Evolutionary conservation across 192 early-diverging fungal genomes (phyloP), one percentile per base, ranked within the genome.

Genomic region (Phlyctochytrium bullatum): DNA sequence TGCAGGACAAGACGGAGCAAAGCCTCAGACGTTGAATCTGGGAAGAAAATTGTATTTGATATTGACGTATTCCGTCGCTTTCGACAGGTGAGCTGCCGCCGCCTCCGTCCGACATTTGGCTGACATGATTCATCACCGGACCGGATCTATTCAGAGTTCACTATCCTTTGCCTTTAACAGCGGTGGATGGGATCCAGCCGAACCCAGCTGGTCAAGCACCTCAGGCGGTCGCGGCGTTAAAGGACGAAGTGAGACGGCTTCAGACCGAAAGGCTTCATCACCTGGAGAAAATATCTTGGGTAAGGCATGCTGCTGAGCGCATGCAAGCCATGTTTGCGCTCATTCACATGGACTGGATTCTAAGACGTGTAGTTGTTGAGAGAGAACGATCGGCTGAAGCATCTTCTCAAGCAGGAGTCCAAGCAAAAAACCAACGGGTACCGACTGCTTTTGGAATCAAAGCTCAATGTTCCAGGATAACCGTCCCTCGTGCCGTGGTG

Each of bases 41-140:
- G 63, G 32, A 6, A 52, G 67, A 34, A 80, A 75, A 58, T 16
- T 81, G 2, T 84, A 84, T 61, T 52, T 84, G 70, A 72, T 82
- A 12, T 14, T 84, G 31, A 82, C 80, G 3, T 84, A 84, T 59
- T 72, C 78, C 2, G 73, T 74, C 29, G 76, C 80, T 1, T 81
- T 82, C 54, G 80, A 85, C 65, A 61, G 80, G 77, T 83, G 47
- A 10, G n/a, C n/a, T n/a, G n/a, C n/a, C n/a, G n/a, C n/a, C n/a
- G n/a, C n/a, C n/a, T n/a, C n/a, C n/a, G n/a, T n/a, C n/a, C n/a
- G 34, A 52, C n/a, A 28, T 1, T 24, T n/a, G 3, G 23, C n/a
- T 16, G 56, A 28, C 59, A 36, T 0, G 52, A 16, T 47, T 66
- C n/a, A 36, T 59, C 31, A 2, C 16, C n/a, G n/a, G 24, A 29